Base-by-base conservation (phyloP, 1,284 basidiomycete species). In the Lignosus rhinocerotis region DNA sequence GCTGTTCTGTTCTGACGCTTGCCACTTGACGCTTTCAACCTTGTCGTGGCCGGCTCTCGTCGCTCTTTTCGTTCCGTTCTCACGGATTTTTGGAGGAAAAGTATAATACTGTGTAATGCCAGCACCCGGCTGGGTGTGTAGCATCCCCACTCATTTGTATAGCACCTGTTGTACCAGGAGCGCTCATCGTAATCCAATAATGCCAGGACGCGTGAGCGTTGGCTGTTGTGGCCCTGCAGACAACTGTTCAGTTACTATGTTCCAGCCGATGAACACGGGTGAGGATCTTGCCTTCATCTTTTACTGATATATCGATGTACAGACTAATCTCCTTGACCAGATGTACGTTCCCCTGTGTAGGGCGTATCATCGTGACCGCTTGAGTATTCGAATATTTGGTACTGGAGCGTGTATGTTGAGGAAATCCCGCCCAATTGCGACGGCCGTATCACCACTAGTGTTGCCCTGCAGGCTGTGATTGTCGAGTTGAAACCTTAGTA, bases 151-250 rank as follows among this genome's bases (percentile, higher is more conserved):
- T 57, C 51, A 38, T 31, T 49, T 44, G 46, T 58, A 53, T 36
- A 57, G 56, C 34, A 30, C 47, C 45, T 58, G 56, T 58, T 58
- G 39, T 55, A 55, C 42, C 42, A 39, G 55, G 48, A 51, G 19
- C 55, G 44, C 48, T 41, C 36, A 21, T 50, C 34, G 41, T 51
- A 56, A 56, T 56, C 21, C 17, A 45, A 45, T 44, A 21, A 33
- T 41, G 54, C 54, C 32, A 6, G 32, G 31, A 30, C 32, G 54
- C 46, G 53, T 42, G 47, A 30, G 30, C 32, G 53, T 42, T 11
- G 21, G 43, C 43, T 45, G 6, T 30, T 30, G 33, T 12, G 33
- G 6, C 48, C 34, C 5, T 21, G 21, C 17, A n/a, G 8, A 5
- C 19, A 6, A 6, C 19, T 30, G 25, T 10, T n/a, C 11, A 3